These are phyloP conservation scores for Penicillium decumbens DNA, from an alignment of 2,329 filamentous ascomycete genomes.

Conservation along the genomic window DNA sequence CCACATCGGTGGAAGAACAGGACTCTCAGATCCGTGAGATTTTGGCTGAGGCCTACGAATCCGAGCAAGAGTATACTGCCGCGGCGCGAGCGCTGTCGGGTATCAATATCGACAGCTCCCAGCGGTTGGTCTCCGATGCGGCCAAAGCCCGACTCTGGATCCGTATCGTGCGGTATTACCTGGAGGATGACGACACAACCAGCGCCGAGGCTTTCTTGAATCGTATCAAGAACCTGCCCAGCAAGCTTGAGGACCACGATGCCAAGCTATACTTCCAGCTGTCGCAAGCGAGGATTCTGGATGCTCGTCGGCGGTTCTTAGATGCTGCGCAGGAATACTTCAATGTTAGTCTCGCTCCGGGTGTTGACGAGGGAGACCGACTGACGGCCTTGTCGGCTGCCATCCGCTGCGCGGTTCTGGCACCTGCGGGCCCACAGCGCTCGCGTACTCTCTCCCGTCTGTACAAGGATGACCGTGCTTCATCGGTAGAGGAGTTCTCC, in stretches of 20 bases:
- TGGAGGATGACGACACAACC: conserved; percentile 88
- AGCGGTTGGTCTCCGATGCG: conserved; percentile 74
- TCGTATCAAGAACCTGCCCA: conserved; percentile 86
- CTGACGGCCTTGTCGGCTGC: conserved; percentile 79
- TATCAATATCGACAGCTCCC: conserved; percentile 83
- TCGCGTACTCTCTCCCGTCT: conserved; percentile 74
- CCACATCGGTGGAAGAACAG: conserved; percentile 79
- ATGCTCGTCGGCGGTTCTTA: conserved; percentile 84
- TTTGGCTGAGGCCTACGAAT: conserved; percentile 77
- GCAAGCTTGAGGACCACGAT: conserved; percentile 67
- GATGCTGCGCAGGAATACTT: conserved; percentile 85
- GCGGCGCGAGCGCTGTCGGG: conserved; percentile 75
- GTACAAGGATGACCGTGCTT: conserved; percentile 87
- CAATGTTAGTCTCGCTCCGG: conserved; percentile 70
- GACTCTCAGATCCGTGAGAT: conserved; percentile 72
- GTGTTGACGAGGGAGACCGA: conserved; percentile 81
- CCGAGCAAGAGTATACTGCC: conserved; percentile 70
- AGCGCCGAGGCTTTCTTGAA: conserved; percentile 83
- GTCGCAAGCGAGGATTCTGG: conserved; percentile 86
- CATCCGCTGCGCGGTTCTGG: conserved; percentile 86
- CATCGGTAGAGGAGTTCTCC: conserved; percentile 69
- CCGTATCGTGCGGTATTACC: conserved; percentile 86
- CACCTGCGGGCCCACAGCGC: conserved; percentile 80
- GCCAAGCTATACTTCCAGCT: conserved; percentile 81
- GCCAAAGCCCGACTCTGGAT: conserved; percentile 86